phyloP scores from a whole-genome alignment of 192 early-diverging fungal genomes.

The Pecoramyces ruminantium region DNA sequence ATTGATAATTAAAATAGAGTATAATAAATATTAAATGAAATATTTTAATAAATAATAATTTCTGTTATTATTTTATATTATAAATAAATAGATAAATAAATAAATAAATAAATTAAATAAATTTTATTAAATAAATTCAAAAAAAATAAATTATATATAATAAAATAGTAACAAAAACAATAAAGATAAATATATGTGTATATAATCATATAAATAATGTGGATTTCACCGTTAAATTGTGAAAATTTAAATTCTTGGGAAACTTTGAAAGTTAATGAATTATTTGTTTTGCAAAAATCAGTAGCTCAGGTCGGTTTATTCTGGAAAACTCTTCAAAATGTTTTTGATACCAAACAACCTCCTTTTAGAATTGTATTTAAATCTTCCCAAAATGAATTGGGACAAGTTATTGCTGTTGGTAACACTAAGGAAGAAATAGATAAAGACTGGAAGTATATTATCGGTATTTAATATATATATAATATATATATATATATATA shows the following conservation, averaged over 20 bases:
- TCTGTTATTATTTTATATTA: too few species aligned
- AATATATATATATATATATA: too few species aligned
- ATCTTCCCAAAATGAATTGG: background rate
- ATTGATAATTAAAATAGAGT: too few species aligned
- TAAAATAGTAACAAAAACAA: too few species aligned
- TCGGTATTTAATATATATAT: background rate
- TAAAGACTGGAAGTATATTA: background rate
- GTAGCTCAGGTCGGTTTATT: background rate
- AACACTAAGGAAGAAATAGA: background rate
- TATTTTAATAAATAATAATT: too few species aligned
- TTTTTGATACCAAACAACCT: background rate
- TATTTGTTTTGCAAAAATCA: background rate
- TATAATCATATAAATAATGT: background rate
- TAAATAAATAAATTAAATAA: too few species aligned
- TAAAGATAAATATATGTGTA: too few species aligned
- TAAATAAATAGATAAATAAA: too few species aligned
- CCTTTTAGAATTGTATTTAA: background rate
- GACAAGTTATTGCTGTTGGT: background rate
- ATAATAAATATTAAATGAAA: too few species aligned
- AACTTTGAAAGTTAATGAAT: background rate
- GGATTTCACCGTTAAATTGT: background rate
- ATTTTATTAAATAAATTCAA: too few species aligned
- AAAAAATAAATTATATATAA: too few species aligned
- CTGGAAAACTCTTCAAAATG: background rate
- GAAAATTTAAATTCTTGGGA: background rate